Evolutionary conservation across 2,329 filamentous ascomycete genomes (phyloP).

Genomic region (Fusarium sp.): DNA sequence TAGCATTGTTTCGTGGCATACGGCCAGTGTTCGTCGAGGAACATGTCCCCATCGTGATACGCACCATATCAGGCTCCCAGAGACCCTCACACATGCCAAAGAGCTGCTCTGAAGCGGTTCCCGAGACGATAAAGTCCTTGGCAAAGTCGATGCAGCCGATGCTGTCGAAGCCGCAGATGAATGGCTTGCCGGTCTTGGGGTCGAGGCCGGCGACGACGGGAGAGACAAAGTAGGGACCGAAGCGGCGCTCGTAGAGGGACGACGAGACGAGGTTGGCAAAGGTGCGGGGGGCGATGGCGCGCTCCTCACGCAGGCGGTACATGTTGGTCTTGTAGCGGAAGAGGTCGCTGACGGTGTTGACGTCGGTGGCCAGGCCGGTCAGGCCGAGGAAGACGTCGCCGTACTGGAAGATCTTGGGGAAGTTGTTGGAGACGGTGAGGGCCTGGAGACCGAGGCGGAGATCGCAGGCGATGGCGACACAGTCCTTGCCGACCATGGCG

Average conservation of each 20-base stretch:
- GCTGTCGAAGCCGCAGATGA: conserved; percentile 98
- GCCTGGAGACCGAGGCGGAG: conserved; percentile 96
- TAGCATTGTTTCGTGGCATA: conserved; percentile 19
- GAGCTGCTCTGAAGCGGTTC: conserved; percentile 95
- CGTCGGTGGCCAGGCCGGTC: conserved; percentile 95
- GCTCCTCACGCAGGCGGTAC: conserved; percentile 98
- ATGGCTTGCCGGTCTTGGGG: conserved; percentile 91
- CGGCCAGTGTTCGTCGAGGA: not conserved
- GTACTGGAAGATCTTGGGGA: conserved; percentile 99
- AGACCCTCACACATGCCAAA: conserved; percentile 98
- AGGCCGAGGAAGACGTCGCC: conserved; percentile 95
- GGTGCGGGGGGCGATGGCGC: conserved; percentile 92
- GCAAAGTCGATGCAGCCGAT: conserved; percentile 99
- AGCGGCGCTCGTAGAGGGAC: conserved; percentile 92
- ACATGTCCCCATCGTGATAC: conserved; percentile 48
- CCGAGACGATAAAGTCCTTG: conserved; percentile 98
- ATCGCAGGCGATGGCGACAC: conserved; percentile 98
- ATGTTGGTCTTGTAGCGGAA: conserved; percentile 99
- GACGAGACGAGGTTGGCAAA: conserved; percentile 96
- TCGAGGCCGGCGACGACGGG: conserved; percentile 96
- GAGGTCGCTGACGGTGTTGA: conserved; percentile 92
- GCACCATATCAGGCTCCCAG: conserved; percentile 96
- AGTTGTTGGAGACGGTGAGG: conserved; percentile 98
- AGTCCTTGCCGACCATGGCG: conserved; percentile 99
- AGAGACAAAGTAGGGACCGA: conserved; percentile 96